phyloP scores from a whole-genome alignment of 345 rosid species.

The Eucalyptus fibrosa region DNA sequence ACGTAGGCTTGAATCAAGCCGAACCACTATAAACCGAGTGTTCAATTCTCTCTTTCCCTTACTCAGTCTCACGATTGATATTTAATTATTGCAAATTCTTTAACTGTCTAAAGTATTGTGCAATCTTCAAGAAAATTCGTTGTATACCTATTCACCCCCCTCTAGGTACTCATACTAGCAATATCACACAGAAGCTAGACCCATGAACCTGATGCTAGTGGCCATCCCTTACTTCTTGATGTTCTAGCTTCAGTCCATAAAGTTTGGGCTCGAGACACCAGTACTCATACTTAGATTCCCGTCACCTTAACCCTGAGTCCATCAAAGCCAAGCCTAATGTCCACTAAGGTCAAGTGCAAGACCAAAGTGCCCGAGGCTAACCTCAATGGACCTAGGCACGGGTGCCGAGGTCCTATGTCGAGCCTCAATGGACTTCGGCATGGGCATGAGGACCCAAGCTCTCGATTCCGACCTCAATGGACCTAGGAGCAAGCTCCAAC shows the following conservation, averaged over 20 bases:
- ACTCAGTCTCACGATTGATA: too few species aligned
- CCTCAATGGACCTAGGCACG: neutral
- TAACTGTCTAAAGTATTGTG: too few species aligned
- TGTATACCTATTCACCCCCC: too few species aligned
- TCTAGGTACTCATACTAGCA: too few species aligned
- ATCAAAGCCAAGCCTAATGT: neutral
- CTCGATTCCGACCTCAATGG: too few species aligned
- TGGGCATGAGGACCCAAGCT: neutral
- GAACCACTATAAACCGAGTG: too few species aligned
- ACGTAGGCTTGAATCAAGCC: too few species aligned
- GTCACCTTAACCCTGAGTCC: neutral
- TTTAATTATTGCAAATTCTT: too few species aligned
- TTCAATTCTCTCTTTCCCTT: too few species aligned
- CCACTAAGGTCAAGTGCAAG: neutral
- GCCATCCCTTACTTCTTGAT: neutral
- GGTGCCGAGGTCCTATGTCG: fast-evolving
- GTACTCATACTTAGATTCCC: neutral
- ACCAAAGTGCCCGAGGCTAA: neutral
- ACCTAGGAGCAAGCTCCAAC: neutral
- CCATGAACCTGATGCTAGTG: neutral
- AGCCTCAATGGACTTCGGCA: neutral
- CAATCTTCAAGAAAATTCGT: too few species aligned
- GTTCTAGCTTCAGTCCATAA: neutral
- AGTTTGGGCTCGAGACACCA: neutral
- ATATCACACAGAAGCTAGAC: neutral